Evolutionary conservation across 1,139 yeast genomes (phyloP), one percentile per base, ranked within the genome.

Genomic region (Candida sp.): DNA sequence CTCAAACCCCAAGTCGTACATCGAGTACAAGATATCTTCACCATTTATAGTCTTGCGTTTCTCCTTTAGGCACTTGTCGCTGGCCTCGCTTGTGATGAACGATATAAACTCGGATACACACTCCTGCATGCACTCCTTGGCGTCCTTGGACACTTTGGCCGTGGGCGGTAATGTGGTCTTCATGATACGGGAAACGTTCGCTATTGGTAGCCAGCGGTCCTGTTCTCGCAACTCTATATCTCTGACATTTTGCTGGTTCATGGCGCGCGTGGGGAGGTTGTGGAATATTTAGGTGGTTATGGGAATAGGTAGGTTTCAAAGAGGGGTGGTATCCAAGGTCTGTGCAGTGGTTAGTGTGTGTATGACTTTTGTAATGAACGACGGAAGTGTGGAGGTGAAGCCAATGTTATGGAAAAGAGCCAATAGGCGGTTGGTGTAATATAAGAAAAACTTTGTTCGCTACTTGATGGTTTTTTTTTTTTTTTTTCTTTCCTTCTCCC

Each of bases 71-170:
- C 96, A 88, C 57, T 84, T 80, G 60, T 90, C 96, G 47, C 90
- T 85, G 3, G 96, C 84, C 66, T 91, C 96, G 60, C 94, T 86
- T 4, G 97, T 90, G 43, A 91, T 85, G 69, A 91, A 91, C 4
- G 96, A 88, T 31, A 91, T 90, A 67, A 90, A 90, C 69, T 91
- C 99, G 45, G 94, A 85, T 1, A 94, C 98, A 71, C 99, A 94
- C 67, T 94, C 99, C 70, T 94, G 99, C 83, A 94, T 90, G 62
- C 98, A 93, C 64, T 92, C 98, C 66, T 94, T 94, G 34, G 98
- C 97, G 63, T 93, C 99, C 63, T 92, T 93, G 9, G 97, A 89
- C 1, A 94, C 92, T 64, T 94, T 94, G 3, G 98, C 98, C 8
- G 92, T 87, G 12, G 81, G 75, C 2, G 99, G 99, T 33, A 94